Conservation (phyloP, 257 asterid species). For the Petrea volubilis region DNA sequence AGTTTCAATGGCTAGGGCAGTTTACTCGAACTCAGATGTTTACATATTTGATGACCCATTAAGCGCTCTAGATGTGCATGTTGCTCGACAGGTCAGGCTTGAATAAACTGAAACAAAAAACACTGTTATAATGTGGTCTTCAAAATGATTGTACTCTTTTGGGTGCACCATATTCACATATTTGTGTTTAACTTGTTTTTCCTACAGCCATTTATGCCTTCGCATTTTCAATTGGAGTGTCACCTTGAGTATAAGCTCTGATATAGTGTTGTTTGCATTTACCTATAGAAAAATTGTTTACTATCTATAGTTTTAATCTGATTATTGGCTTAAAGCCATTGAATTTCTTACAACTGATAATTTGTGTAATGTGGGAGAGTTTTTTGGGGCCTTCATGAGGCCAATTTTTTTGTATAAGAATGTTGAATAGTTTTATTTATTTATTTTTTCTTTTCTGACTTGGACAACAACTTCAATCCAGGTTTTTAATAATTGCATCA, state of each 20-base stretch:
- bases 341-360: neutral
- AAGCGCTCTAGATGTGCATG: slow-evolving; percentile 91
- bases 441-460: slow-evolving; percentile 8
- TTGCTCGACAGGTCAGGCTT: slow-evolving; percentile 68
- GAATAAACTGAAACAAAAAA: neutral
- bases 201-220: neutral
- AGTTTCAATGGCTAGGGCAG: slow-evolving; percentile 95
- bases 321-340: neutral
- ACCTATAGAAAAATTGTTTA: neutral
- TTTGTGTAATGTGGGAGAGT: neutral
- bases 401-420: slow-evolving; percentile 7
- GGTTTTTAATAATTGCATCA: slow-evolving; percentile 81
- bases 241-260: neutral
- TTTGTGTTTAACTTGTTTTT: neutral
- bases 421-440: slow-evolving; percentile 8
- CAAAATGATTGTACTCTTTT: neutral
- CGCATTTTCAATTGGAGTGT: neutral
- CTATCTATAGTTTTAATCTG: neutral
- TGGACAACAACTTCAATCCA: slow-evolving; percentile 31
- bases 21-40: slow-evolving; percentile 82
- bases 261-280: slow-evolving; percentile 8
- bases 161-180: neutral
- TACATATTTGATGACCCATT: slow-evolving; percentile 90
- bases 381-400: slow-evolving; percentile 2
- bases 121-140: neutral